Evolutionary conservation across 257 asterid genomes (phyloP), one percentile per base, ranked within the genome.

Genomic region (Fraxinus quadrangulata): DNA sequence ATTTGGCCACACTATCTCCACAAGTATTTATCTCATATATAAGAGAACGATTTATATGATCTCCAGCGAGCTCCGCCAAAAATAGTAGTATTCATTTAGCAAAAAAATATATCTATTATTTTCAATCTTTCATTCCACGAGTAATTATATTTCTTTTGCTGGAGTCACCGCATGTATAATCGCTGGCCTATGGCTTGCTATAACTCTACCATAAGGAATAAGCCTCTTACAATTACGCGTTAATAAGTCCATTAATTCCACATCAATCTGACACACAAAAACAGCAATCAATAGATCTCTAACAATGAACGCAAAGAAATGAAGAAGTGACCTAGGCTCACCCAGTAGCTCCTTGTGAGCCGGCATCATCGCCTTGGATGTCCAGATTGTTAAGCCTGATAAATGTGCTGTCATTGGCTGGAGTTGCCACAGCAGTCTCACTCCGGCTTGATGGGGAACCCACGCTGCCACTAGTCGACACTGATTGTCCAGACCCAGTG

Each of bases 371-470:
- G 34, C 91, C 98, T 70, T 90, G 97, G 73, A 88, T 90, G 84
- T 91, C 99, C 37, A 90, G 95, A 59, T 86, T 89, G 86, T 87
- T 90, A 79, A 94, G 76, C 85, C 88, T 83, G 63, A 81, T 78
- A 56, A 90, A 88, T 45, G 96, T 88, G 71, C 84, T 89, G 31
- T 91, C 98, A 70, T 90, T 86, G 69, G 88, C 92, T 0, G 97
- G 88, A 8, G 94, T 85, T 24, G 93, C 88, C 84, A 84, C 70
- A 12, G 95, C 96, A 8, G 93, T 91, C 87, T 94, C 98, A 81
- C 97, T 92, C 79, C 97, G 89, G 86, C 93, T 91, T 9, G 97
- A 94, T 1, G 98, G 99, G 6, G 99, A 91, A 49, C 99, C 99
- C 51, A 91, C 85, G 39, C 99, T 95, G 33, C 98, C 93, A 80